A percentile compares a stretch with the other conserved stretches of the same genome.
phyloP scores from a whole-genome alignment of 208 protist species.

The Crithidia thermophila region DNA sequence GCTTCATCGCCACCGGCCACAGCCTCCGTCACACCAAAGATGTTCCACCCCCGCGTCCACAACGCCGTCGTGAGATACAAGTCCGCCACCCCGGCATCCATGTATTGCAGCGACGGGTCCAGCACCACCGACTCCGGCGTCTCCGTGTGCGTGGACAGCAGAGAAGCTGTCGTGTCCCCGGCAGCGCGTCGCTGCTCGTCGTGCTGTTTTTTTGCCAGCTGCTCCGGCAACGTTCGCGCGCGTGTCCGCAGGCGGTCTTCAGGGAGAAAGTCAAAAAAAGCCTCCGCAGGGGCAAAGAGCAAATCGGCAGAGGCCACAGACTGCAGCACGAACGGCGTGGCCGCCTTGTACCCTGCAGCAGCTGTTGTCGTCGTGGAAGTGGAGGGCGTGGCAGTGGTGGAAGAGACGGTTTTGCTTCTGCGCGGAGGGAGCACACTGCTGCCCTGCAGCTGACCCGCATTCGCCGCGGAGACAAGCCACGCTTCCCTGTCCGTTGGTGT shows the following conservation, averaged over 20 bases:
- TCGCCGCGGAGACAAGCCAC: background rate
- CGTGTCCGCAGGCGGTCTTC: conserved; percentile 25
- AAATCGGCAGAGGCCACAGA: conserved; percentile 42
- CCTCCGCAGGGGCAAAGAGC: conserved; percentile 54
- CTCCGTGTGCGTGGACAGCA: background rate
- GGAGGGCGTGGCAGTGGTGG: background rate
- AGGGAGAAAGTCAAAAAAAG: conserved; percentile 39
- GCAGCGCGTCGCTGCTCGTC: background rate
- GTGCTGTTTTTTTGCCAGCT: conserved; percentile 2
- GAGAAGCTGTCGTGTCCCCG: background rate
- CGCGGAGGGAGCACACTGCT: background rate
- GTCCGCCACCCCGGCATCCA: conserved; percentile 36
- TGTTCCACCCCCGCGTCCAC: conserved; percentile 61
- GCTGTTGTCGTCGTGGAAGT: background rate
- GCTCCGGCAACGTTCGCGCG: background rate
- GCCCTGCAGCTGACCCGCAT: conserved; percentile 4
- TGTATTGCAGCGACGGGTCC: conserved; percentile 42
- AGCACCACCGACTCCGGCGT: conserved; percentile 28
- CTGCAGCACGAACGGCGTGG: conserved; percentile 33
- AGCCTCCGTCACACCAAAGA: conserved; percentile 49
- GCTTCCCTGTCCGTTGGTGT: too few relatives aligned
- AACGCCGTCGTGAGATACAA: conserved; percentile 40
- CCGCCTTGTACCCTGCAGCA: too few relatives aligned
- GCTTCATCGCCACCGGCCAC: conserved; percentile 17
- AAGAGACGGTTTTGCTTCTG: background rate